Conservation (phyloP, 2,329 filamentous ascomycete species). For the Coniochaeta sp. region DNA sequence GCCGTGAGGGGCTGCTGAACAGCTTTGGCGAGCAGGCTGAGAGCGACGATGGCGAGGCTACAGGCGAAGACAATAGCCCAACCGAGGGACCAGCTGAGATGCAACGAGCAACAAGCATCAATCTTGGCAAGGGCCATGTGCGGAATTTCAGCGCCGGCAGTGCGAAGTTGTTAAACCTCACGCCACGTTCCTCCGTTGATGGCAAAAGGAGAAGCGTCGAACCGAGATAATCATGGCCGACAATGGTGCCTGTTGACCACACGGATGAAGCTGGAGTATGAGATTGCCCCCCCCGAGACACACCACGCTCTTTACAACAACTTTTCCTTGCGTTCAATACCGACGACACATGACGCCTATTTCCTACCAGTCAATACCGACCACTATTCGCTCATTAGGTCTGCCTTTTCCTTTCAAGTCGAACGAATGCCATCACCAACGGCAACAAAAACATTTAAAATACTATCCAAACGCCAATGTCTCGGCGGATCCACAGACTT, state of each 20-base stretch:
- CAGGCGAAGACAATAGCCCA: constrained; percentile 24
- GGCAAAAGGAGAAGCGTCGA: constrained; percentile 26
- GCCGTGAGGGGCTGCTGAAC: constrained; percentile 43
- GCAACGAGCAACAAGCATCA: constrained; percentile 60
- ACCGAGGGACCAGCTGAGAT: constrained; percentile 26
- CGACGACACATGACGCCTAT: not conserved
- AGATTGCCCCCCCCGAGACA: constrained; percentile 1
- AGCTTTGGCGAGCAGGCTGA: constrained; percentile 27
- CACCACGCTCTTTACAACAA: constrained; percentile 8
- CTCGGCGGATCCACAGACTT: not conserved
- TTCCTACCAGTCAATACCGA: constrained; percentile 9
- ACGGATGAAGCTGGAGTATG: not conserved
- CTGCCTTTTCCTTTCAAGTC: not conserved
- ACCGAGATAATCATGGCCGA: not conserved
- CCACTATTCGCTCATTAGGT: constrained; percentile 12
- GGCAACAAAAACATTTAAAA: not conserved
- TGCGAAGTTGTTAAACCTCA: constrained; percentile 64
- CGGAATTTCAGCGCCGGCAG: constrained; percentile 72
- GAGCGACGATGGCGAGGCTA: constrained; percentile 18
- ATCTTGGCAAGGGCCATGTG: constrained; percentile 56
- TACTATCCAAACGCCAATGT: not conserved
- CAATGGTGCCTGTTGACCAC: not conserved
- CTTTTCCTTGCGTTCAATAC: constrained; percentile 7
- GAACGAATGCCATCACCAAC: no score
- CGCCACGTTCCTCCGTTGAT: constrained; percentile 46